phyloP scores from a whole-genome alignment of 768 basidiomycete genomes.

The Leccinum obscurum region DNA sequence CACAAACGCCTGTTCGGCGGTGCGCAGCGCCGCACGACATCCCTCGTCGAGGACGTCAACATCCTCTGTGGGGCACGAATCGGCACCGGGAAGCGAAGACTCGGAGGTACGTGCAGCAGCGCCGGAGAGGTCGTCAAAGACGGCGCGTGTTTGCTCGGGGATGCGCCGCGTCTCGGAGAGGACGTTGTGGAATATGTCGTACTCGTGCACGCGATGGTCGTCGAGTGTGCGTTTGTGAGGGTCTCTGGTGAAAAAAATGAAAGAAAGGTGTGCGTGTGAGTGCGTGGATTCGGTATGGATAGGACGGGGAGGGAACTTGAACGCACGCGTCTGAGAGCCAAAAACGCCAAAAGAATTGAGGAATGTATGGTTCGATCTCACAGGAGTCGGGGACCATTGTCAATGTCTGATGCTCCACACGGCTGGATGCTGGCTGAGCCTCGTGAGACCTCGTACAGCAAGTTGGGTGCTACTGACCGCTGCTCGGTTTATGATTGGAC shows the following conservation, averaged over 20 bases:
- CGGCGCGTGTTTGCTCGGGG: slow-evolving; percentile 33
- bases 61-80: neutral
- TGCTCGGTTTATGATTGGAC: neutral
- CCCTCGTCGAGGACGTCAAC: slow-evolving; percentile 35
- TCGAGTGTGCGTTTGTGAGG: slow-evolving; percentile 31
- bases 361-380: slow-evolving; percentile 41
- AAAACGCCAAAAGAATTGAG: slow-evolving; percentile 48
- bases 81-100: neutral
- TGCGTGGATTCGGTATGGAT: neutral
- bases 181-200: slow-evolving; percentile 52
- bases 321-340: slow-evolving; percentile 49
- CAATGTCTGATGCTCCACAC: neutral
- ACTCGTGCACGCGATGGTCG: slow-evolving; percentile 48
- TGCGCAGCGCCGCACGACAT: slow-evolving; percentile 37
- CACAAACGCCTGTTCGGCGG: slow-evolving; percentile 44
- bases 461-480: slow-evolving; percentile 1
- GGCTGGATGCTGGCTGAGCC: neutral
- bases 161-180: slow-evolving; percentile 46
- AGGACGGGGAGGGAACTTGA: neutral
- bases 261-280: neutral
- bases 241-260: slow-evolving; percentile 20
- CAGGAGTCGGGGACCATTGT: neutral
- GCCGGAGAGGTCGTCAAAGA: slow-evolving; percentile 45
- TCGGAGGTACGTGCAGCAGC: neutral
- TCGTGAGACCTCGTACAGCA: neutral